Conservation (phyloP, 768 basidiomycete species). For the Exidia glandulosa region DNA sequence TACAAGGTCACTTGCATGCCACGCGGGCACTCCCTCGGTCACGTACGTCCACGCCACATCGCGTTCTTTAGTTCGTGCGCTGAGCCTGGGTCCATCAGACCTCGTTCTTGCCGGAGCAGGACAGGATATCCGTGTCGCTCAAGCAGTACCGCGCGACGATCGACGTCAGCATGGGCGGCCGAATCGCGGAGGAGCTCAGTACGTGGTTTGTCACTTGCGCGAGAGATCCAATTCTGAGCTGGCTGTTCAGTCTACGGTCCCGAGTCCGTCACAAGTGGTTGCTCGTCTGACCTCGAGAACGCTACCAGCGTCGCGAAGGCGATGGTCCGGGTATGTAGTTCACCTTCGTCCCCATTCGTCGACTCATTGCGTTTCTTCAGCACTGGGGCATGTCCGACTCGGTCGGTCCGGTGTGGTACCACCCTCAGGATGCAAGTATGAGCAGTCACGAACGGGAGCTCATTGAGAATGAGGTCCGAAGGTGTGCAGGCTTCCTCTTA, state of each 20-base stretch:
- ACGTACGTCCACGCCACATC: constrained; percentile 58
- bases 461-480: constrained; percentile 81
- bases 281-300: constrained; percentile 72
- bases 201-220: constrained; percentile 17
- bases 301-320: constrained; percentile 71
- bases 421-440: constrained; percentile 55
- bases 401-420: constrained; percentile 76
- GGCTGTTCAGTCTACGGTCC: constrained; percentile 60
- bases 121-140: constrained; percentile 57
- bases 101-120: constrained; percentile 64
- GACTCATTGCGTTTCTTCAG: constrained; percentile 21
- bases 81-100: constrained; percentile 30
- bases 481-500: constrained; percentile 51
- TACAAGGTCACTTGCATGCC: constrained; percentile 98
- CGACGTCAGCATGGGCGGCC: constrained; percentile 89
- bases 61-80: background rate
- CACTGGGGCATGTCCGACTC: constrained; percentile 68
- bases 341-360: background rate
- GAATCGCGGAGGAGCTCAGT: constrained; percentile 90
- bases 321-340: constrained; percentile 74
- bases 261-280: constrained; percentile 85
- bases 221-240: constrained; percentile 9
- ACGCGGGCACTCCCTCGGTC: constrained; percentile 84
- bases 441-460: constrained; percentile 68
- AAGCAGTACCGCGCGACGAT: constrained; percentile 73